phyloP scores from a whole-genome alignment of 805 yeast genomes.

The Millerozyma miso region DNA sequence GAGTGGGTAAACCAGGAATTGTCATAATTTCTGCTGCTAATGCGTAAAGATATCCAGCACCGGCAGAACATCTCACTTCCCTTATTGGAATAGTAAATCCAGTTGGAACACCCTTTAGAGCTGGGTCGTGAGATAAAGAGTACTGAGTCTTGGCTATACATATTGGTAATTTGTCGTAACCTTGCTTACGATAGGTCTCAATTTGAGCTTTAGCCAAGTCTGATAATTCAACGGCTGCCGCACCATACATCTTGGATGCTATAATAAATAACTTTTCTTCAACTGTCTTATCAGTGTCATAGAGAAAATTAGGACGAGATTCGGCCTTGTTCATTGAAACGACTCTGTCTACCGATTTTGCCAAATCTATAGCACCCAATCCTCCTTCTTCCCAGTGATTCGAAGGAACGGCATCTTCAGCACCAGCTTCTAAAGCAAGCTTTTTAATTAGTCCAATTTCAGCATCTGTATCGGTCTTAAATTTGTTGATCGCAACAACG shows the following conservation, averaged over 20 bases:
- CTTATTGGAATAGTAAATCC: slow-evolving; percentile 93
- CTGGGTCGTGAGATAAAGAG: slow-evolving; percentile 90
- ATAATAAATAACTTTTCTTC: slow-evolving; percentile 77
- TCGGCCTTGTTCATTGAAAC: slow-evolving; percentile 40
- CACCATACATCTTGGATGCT: slow-evolving; percentile 91
- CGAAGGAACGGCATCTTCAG: slow-evolving; percentile 82
- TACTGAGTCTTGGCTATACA: slow-evolving; percentile 98
- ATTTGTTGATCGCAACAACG: slow-evolving; percentile 88
- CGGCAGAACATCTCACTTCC: slow-evolving; percentile 90
- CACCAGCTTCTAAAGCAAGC: slow-evolving; percentile 88
- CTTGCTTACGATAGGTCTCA: slow-evolving; percentile 77
- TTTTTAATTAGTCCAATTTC: slow-evolving; percentile 78
- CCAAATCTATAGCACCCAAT: slow-evolving; percentile 78
- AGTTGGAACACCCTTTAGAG: slow-evolving; percentile 89
- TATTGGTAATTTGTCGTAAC: slow-evolving; percentile 85
- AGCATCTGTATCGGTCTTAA: slow-evolving; percentile 73
- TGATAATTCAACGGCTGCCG: slow-evolving; percentile 73
- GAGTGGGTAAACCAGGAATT: slow-evolving; percentile 95
- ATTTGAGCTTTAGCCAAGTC: slow-evolving; percentile 80
- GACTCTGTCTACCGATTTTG: slow-evolving; percentile 77
- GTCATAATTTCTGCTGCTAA: slow-evolving; percentile 96
- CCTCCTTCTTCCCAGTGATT: slow-evolving; percentile 98
- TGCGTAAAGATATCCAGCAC: slow-evolving; percentile 96
- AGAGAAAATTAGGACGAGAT: slow-evolving; percentile 49
- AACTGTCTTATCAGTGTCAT: slow-evolving; percentile 66